phyloP scores from a whole-genome alignment of 345 rosid genomes.

The Abelmoschus esculentus region DNA sequence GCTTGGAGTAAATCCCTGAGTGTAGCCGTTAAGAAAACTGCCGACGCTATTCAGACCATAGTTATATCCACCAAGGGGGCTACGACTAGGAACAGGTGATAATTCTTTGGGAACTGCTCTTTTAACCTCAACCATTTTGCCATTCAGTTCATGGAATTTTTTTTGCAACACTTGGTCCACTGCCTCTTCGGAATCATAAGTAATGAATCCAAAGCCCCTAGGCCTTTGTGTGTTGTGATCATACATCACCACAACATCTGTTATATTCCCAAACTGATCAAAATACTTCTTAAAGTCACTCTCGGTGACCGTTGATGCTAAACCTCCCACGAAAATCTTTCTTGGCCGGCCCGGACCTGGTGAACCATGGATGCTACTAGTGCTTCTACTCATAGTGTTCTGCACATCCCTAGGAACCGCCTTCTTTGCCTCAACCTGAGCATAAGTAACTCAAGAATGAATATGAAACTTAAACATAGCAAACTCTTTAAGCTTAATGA shows the following conservation, averaged over 20 bases:
- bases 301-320: constrained; percentile 76
- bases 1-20: constrained; percentile 42
- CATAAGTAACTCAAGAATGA: constrained; percentile 20
- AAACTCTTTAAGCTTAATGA: constrained; percentile 2
- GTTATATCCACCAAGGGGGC: constrained; percentile 54
- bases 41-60: background rate
- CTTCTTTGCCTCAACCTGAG: constrained; percentile 29
- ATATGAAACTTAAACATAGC: constrained; percentile 4
- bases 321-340: background rate
- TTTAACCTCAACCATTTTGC: background rate
- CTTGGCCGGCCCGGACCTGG: background rate
- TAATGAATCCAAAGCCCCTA: background rate
- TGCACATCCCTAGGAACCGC: constrained; percentile 1
- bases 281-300: constrained; percentile 66
- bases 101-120: constrained; percentile 47
- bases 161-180: constrained; percentile 1
- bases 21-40: background rate
- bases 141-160: background rate
- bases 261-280: constrained; percentile 39
- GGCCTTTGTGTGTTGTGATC: background rate
- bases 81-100: constrained; percentile 62
- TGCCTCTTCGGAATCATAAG: constrained; percentile 1
- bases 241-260: constrained; percentile 4
- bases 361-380: background rate
- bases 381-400: constrained; percentile 1